Conservation (phyloP, 2,329 filamentous ascomycete species). For the Elsinoe necatrix region DNA sequence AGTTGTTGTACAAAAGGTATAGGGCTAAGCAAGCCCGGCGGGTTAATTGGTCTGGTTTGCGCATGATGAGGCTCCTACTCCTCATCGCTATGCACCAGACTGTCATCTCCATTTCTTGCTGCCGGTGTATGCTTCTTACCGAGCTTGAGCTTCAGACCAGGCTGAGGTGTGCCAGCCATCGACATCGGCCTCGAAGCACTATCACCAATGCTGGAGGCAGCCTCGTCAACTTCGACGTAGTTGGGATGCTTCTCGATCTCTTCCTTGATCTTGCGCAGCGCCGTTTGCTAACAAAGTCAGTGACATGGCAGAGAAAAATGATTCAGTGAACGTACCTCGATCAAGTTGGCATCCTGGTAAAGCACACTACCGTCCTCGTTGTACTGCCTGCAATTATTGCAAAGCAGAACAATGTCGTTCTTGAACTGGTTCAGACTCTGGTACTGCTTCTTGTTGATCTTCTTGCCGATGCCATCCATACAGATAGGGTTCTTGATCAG, state of each 20-base stretch:
- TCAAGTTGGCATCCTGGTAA: conserved; percentile 83
- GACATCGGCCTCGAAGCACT: conserved; percentile 44
- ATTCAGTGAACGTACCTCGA: conserved; percentile 59
- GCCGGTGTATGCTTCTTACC: conserved; percentile 40
- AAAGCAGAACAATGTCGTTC: conserved; percentile 74
- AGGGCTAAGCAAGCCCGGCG: not conserved
- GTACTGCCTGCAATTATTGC: conserved; percentile 86
- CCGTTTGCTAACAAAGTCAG: conserved; percentile 37
- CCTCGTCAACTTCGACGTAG: conserved; percentile 49
- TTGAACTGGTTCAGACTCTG: conserved; percentile 69
- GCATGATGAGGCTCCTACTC: conserved; percentile 32
- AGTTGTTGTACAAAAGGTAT: conserved; percentile 1
- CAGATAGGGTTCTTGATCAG: conserved; percentile 89
- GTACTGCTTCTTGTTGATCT: conserved; percentile 96
- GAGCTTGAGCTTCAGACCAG: conserved; percentile 61
- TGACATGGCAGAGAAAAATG: not conserved
- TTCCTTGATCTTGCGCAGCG: conserved; percentile 45
- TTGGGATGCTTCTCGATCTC: conserved; percentile 48
- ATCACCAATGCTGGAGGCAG: conserved; percentile 40
- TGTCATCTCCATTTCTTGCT: conserved; percentile 33
- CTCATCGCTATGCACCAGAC: conserved; percentile 45
- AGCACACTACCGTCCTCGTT: conserved; percentile 93
- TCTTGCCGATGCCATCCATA: conserved; percentile 89
- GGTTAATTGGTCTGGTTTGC: not conserved
- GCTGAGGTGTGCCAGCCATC: conserved; percentile 54